These are phyloP conservation scores for Phialophora expanda DNA, from an alignment of 2,329 filamentous ascomycete species.

Conservation along the genomic window DNA sequence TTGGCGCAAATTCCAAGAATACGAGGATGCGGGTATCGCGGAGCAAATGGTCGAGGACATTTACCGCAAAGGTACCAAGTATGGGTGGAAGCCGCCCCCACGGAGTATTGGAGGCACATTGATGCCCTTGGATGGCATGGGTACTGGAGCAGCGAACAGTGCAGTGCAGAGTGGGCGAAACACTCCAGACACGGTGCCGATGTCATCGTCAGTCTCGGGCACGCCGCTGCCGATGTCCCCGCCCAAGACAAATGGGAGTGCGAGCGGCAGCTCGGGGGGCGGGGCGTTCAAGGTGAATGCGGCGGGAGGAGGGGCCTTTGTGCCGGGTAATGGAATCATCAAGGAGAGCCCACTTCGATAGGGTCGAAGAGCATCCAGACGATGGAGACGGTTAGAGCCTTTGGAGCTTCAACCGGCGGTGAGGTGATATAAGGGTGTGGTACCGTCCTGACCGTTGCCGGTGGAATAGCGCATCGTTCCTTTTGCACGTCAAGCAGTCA, in stretches of 20 bases:
- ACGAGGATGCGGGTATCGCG: conserved; percentile 80
- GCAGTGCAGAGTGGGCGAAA: conserved; percentile 40
- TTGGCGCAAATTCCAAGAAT: conserved; percentile 89
- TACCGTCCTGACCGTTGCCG: neutral
- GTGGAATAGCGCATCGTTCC: neutral
- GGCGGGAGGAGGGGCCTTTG: conserved; percentile 28
- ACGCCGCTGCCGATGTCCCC: conserved; percentile 29
- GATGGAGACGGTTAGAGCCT: neutral
- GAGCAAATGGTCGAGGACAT: conserved; percentile 86
- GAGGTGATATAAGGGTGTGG: neutral
- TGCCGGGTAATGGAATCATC: conserved; percentile 37
- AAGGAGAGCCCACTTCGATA: conserved; percentile 38
- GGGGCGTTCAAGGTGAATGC: conserved; percentile 33
- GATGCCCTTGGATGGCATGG: conserved; percentile 40
- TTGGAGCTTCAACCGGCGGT: neutral
- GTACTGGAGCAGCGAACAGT: conserved; percentile 33
- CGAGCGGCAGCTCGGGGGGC: conserved; percentile 9
- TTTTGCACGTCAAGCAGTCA: neutral
- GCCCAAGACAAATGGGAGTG: conserved; percentile 19
- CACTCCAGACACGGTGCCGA: conserved; percentile 38
- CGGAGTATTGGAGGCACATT: conserved; percentile 40
- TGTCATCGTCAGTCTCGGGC: conserved; percentile 5
- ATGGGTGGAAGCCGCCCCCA: conserved; percentile 62
- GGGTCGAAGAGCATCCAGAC: conserved; percentile 3
- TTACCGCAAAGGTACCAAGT: conserved; percentile 69